phyloP scores from a whole-genome alignment of 2,329 filamentous ascomycete species.

The Xylariaceae sp. region DNA sequence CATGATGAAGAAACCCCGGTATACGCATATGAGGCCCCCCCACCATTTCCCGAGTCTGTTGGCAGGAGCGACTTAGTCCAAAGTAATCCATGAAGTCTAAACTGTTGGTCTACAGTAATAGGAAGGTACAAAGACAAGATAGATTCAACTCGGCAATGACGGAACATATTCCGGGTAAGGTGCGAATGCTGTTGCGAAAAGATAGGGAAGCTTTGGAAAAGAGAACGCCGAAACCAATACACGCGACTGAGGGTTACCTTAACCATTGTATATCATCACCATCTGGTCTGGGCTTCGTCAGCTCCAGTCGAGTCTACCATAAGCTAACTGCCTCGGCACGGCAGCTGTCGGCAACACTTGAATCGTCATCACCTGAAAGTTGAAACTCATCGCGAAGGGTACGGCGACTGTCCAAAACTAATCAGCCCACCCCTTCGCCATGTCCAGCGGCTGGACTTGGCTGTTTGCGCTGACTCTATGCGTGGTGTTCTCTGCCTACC shows the following conservation, averaged over 20 bases:
- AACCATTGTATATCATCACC: not conserved
- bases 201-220: not conserved
- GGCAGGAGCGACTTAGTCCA: too few species aligned
- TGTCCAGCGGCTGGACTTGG: constrained; percentile 9
- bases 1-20: too few species aligned
- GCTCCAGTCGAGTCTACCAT: not conserved
- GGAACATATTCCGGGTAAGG: not conserved
- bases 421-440: not conserved
- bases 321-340: not conserved
- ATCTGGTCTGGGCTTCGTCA: not conserved
- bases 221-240: not conserved
- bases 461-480: constrained; percentile 2
- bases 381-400: not conserved
- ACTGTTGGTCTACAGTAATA: not conserved
- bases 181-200: not conserved
- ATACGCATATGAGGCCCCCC: too few species aligned
- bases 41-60: too few species aligned
- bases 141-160: not conserved
- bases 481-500: constrained; percentile 28
- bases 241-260: not conserved
- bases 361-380: not conserved
- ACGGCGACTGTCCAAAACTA: not conserved
- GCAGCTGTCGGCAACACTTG: not conserved
- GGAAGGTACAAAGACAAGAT: not conserved
- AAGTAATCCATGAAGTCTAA: too few species aligned